Conservation (phyloP, 371 early-diverging fungal genomes). For the Fennellomyces sp. region DNA sequence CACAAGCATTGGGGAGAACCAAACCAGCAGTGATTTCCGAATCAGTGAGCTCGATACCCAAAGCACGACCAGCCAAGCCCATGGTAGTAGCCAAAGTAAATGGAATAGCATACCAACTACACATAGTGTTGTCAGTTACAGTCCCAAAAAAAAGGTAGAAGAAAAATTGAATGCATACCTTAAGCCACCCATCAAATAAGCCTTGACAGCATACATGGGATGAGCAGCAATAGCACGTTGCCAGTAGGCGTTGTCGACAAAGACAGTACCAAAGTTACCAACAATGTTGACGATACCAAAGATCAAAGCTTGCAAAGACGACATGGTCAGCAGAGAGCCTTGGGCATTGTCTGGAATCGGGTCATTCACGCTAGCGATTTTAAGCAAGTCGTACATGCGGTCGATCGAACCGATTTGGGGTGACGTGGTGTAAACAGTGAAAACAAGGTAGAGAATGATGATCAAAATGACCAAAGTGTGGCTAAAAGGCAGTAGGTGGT, state of each 20-base stretch:
- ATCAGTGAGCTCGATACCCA: slow-evolving; percentile 52
- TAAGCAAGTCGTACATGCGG: slow-evolving; percentile 67
- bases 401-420: slow-evolving; percentile 65
- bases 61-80: slow-evolving; percentile 68
- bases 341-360: slow-evolving; percentile 65
- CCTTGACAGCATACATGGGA: slow-evolving; percentile 68
- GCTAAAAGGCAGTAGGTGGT: slow-evolving; percentile 13
- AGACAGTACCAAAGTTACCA: slow-evolving; percentile 77
- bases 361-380: slow-evolving; percentile 39
- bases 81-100: slow-evolving; percentile 73
- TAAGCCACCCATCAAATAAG: slow-evolving; percentile 70
- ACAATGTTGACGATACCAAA: slow-evolving; percentile 76
- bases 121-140: too few relatives aligned
- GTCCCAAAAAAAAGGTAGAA: too few relatives aligned
- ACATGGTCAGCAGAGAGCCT: slow-evolving; percentile 70
- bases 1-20: slow-evolving; percentile 67
- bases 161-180: too few relatives aligned
- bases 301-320: slow-evolving; percentile 61
- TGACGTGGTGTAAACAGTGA: slow-evolving; percentile 66
- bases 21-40: slow-evolving; percentile 64
- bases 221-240: slow-evolving; percentile 74
- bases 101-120: slow-evolving; percentile 76
- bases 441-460: slow-evolving; percentile 66
- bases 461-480: slow-evolving; percentile 70
- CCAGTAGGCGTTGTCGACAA: slow-evolving; percentile 75